A percentile compares a stretch with the other conserved stretches of the same genome.
phyloP scores from a whole-genome alignment of 371 early-diverging fungal species.

The Circinella umbellata region DNA sequence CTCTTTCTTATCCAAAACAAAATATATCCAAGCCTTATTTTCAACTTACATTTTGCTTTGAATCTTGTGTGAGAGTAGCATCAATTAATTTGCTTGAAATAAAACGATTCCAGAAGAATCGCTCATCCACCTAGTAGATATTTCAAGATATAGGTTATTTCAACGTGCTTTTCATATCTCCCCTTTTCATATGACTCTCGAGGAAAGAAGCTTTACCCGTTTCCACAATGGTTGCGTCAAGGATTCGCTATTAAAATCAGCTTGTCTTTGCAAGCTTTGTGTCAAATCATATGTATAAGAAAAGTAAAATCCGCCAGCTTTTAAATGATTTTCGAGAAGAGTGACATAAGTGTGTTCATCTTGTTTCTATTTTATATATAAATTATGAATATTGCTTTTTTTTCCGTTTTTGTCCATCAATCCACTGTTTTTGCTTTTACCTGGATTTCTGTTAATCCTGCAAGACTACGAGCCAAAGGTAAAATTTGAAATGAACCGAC shows the following conservation, averaged over 20 bases:
- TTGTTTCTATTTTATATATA: slow-evolving; percentile 14
- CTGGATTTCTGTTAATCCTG: slow-evolving; percentile 19
- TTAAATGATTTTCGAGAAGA: slow-evolving; percentile 75
- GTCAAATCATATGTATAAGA: slow-evolving; percentile 90
- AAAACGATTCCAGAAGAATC: slow-evolving; percentile 92
- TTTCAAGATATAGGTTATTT: slow-evolving; percentile 36
- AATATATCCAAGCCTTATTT: background rate
- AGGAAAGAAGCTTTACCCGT: slow-evolving; percentile 35
- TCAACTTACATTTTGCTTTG: slow-evolving; percentile 14
- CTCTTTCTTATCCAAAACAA: too few species aligned
- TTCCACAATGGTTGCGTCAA: slow-evolving; percentile 42
- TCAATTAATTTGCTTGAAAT: slow-evolving; percentile 72
- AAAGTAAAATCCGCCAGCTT: slow-evolving; percentile 77
- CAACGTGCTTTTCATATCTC: background rate
- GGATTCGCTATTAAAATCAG: slow-evolving; percentile 27
- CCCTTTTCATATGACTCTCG: background rate
- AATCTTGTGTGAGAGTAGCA: slow-evolving; percentile 35
- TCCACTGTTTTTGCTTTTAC: slow-evolving; percentile 1
- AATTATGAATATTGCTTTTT: background rate
- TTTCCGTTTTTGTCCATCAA: background rate
- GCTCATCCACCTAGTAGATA: slow-evolving; percentile 71
- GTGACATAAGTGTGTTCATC: slow-evolving; percentile 75
- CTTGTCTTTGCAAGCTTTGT: slow-evolving; percentile 79
- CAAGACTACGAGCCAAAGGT: slow-evolving; percentile 64
- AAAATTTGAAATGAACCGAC: slow-evolving; percentile 75